Percentiles rank a stretch among this genome's conserved stretches.
phyloP scores from a whole-genome alignment of 257 asterid genomes.

The Thymus mandschuricus region DNA sequence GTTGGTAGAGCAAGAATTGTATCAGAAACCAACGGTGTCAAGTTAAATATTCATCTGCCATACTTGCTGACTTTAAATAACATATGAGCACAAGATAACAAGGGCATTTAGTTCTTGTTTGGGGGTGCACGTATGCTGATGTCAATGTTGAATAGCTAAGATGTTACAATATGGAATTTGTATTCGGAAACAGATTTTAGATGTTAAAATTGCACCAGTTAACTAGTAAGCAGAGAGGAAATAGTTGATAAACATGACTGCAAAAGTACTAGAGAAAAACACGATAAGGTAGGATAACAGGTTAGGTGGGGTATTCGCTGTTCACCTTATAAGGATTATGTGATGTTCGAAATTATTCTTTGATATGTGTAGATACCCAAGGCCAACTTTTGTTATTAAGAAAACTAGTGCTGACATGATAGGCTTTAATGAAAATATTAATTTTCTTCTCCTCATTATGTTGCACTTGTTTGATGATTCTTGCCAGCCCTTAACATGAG shows the following conservation, averaged over 20 bases:
- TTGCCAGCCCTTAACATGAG: conserved; percentile 18
- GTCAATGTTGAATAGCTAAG: conserved; percentile 14
- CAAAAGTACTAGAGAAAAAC: conserved; percentile 5
- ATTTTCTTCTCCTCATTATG: conserved; percentile 14
- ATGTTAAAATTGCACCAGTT: neutral
- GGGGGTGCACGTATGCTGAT: neutral
- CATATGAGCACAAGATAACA: neutral
- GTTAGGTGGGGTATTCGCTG: neutral
- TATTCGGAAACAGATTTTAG: neutral
- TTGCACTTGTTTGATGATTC: conserved; percentile 15
- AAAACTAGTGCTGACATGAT: neutral
- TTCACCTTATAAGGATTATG: neutral
- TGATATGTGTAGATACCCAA: neutral
- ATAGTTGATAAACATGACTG: conserved; percentile 7
- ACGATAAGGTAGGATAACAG: neutral
- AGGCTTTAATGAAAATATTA: neutral
- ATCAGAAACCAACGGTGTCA: neutral
- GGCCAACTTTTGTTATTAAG: conserved; percentile 2
- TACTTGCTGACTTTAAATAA: conserved; percentile 8
- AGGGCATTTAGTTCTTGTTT: neutral
- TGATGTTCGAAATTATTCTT: neutral
- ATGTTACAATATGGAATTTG: conserved; percentile 4
- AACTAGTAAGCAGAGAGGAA: conserved; percentile 2
- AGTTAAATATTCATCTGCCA: neutral
- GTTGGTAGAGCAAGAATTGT: conserved; percentile 3